Evolutionary conservation across 345 rosid genomes (phyloP).

Genomic region (Acer campestre): DNA sequence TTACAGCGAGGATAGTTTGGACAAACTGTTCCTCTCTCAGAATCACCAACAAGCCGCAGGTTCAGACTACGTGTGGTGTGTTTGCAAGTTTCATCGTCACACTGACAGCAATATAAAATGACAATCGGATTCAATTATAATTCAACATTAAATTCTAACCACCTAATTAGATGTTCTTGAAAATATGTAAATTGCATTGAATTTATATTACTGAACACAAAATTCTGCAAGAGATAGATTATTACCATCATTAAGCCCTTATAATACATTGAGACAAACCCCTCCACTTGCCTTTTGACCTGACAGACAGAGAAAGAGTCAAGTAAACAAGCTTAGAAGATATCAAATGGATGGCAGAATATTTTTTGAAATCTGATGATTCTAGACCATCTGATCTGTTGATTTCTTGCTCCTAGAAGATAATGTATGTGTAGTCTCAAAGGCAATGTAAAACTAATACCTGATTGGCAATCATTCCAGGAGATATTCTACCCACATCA

Average conservation of each 20-base stretch:
- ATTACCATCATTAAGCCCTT: constrained; percentile 91
- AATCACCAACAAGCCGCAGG: constrained; percentile 71
- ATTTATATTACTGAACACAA: not conserved
- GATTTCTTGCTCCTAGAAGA: not conserved
- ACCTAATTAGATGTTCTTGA: not conserved
- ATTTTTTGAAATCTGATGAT: not conserved
- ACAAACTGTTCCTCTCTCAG: constrained; percentile 96
- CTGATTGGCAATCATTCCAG: constrained; percentile 89
- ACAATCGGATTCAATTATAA: constrained; percentile 6
- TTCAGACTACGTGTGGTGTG: constrained; percentile 68
- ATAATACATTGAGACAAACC: constrained; percentile 72
- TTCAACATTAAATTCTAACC: not conserved
- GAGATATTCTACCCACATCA: constrained; percentile 62
- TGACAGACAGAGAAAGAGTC: constrained; percentile 32
- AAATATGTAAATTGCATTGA: not conserved
- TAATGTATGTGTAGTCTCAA: not conserved
- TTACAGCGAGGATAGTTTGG: constrained; percentile 91
- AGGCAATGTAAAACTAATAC: constrained; percentile 31
- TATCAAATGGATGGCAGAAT: not conserved
- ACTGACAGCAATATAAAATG: constrained; percentile 42
- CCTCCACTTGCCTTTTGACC: constrained; percentile 86
- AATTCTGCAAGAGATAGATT: constrained; percentile 29
- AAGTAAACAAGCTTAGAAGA: constrained; percentile 8
- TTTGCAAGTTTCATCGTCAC: constrained; percentile 96
- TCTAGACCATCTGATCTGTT: not conserved